Base-by-base conservation (phyloP, 805 yeast genomes). In the Ogataea populi-albae region DNA sequence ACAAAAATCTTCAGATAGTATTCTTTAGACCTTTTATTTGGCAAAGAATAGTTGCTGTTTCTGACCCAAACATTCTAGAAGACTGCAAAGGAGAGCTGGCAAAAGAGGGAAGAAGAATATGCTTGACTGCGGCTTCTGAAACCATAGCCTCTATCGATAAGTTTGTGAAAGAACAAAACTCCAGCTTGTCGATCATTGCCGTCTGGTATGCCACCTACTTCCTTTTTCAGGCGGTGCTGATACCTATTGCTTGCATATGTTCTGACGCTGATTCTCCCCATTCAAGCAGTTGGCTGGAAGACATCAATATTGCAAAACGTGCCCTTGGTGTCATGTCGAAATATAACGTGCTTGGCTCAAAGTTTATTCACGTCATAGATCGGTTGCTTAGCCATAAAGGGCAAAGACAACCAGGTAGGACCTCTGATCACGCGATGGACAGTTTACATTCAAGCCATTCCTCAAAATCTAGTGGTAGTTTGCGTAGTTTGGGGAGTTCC, bases 141-240 rank as follows among this genome's bases (percentile, higher is more conserved):
- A 74, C 81, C 0, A 73, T 80, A 11, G 37, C 58, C 25, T 69
- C 79, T 6, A 73, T 79, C 6, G 57, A 66, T 17, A 62, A 60
- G 19, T 75, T 61, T 44, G 52, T 60, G 23, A 46, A 40, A 30
- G 43, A 43, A 6, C 36, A 43, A 20, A 38, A 41, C 11, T 6
- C 41, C 15, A 40, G 45, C 25, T 33, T 68, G 14, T 65, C 75
- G n/a, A 68, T 71, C 17, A 61, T 77, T 20, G 65, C 75, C 10
- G 69, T 75, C 18, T 79, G 86, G 86, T 75, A 78, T 55, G 74
- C 81, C 4, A 73, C 78, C 0, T 79, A 75, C 49, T 80, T 75
- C 53, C 45, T 77, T 10, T 77, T 79, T 57, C 84, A 79, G 52
- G 83, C 85, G 2, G 70, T 74, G 4, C 57, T 79, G 37, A 73